Conservation (phyloP, 2,329 filamentous ascomycete genomes). For the Ascochyta rabiei region DNA sequence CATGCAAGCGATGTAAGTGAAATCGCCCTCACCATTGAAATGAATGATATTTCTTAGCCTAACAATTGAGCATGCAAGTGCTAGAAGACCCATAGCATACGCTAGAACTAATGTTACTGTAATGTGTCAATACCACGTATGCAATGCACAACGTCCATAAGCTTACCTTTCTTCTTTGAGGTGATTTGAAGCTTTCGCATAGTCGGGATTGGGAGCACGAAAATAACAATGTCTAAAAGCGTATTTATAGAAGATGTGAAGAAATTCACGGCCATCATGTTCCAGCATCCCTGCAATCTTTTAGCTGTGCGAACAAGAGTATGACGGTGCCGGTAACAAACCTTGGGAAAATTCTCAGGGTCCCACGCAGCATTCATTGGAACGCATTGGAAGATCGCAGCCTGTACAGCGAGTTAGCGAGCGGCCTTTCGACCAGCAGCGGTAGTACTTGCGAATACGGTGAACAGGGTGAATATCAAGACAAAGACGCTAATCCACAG, state of each 20-base stretch:
- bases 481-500: neutral
- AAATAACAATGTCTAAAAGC: neutral
- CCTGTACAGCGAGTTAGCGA: neutral
- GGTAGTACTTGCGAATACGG: neutral
- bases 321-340: neutral
- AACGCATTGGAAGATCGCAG: neutral
- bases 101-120: too few species aligned
- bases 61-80: neutral
- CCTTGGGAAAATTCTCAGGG: neutral
- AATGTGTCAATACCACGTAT: too few species aligned
- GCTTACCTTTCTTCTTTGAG: too few species aligned
- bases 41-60: conserved; percentile 1
- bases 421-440: neutral
- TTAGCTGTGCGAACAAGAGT: neutral
- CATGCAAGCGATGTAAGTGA: neutral
- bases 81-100: neutral
- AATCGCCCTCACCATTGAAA: neutral
- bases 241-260: neutral
- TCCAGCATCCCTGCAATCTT: neutral
- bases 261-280: neutral
- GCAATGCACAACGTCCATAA: too few species aligned
- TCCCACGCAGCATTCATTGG: neutral
- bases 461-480: too few species aligned
- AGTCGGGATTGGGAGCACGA: too few species aligned
- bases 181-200: too few species aligned